Percentiles rank a stretch among this genome's conserved stretches.
These are phyloP conservation scores for Ganoderma multipileum DNA, from an alignment of 1,284 basidiomycete genomes.

Conservation along the genomic window DNA sequence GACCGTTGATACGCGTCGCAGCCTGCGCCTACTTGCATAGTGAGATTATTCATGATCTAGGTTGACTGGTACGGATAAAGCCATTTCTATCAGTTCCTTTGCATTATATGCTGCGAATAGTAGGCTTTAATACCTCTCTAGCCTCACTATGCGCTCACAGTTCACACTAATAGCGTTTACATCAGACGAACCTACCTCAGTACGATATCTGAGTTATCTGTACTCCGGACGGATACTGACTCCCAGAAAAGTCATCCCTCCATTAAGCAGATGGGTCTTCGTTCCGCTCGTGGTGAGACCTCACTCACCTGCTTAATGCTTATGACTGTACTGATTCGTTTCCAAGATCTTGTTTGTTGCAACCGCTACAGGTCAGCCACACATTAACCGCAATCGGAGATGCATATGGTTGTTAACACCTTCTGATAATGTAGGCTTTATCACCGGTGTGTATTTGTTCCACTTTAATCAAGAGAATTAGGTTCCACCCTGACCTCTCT, in stretches of 20 bases:
- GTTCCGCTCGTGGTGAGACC: neutral
- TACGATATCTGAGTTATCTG: neutral
- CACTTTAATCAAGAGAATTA: no score
- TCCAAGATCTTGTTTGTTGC: neutral
- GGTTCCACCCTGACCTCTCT: neutral
- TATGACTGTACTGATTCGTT: neutral
- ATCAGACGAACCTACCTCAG: constrained; percentile 4
- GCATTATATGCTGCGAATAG: constrained; percentile 1
- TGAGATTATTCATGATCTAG: neutral
- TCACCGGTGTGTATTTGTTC: neutral
- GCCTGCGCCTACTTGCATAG: neutral
- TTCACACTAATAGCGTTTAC: neutral
- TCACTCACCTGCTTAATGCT: neutral
- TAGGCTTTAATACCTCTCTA: neutral
- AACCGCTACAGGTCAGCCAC: neutral
- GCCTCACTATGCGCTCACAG: neutral
- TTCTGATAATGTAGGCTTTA: neutral
- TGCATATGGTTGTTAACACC: no score
- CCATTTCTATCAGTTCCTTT: neutral
- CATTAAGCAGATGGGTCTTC: neutral
- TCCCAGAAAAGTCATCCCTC: neutral
- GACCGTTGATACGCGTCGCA: neutral
- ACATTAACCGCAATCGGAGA: neutral
- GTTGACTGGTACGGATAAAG: neutral
- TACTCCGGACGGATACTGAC: neutral